Base-by-base conservation (phyloP, 176 grass and related monocot species). In the Bothriochloa decipiens region DNA sequence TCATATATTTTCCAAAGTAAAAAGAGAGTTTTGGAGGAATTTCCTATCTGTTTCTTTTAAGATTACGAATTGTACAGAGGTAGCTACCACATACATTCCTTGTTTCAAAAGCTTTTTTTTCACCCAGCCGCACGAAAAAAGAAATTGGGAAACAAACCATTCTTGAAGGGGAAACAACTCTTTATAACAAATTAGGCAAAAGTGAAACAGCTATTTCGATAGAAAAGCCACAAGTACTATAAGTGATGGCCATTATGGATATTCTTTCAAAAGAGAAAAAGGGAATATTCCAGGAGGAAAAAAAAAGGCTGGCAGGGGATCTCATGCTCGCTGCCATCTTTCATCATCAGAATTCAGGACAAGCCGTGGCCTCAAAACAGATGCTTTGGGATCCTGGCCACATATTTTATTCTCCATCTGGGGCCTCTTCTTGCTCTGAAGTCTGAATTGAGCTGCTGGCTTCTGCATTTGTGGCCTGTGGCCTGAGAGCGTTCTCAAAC, bases 321-420 rank as follows among this genome's bases (percentile, higher is more conserved):
- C 58, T 62, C 62, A 27, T 80, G 32, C 77, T 67, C 64, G 6
- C 29, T 17, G 29, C 12, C 13, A 57, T 14, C 69, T 55, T 42
- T 37, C 46, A 70, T 61, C 72, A 63, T 27, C 71, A 69, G n/a
- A 45, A 69, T 40, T 46, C 70, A 60, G 37, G 70, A 50, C 65
- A 40, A 49, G n/a, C 47, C 26, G 63, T 71, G 72, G 49, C 86
- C 86, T 70, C 79, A 82, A 82, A 82, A 87, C 49, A 82, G 79
- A 87, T 87, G 72, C 72, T 63, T 73, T 70, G 62, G 79, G 63
- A 40, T 60, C 72, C 49, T 82, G 79, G 37, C 79, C 79, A 82
- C 79, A 70, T 39, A 68, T 87, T 62, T 77, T 63, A 68, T 82
- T 70, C 71, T 82, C 36, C 63, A 32, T 58, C 60, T 42, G 77